Evolutionary conservation across 108 stramenopile genomes (phyloP), one percentile per base, ranked within the genome.

Genomic region (Cyclostephanos tholiformis): DNA sequence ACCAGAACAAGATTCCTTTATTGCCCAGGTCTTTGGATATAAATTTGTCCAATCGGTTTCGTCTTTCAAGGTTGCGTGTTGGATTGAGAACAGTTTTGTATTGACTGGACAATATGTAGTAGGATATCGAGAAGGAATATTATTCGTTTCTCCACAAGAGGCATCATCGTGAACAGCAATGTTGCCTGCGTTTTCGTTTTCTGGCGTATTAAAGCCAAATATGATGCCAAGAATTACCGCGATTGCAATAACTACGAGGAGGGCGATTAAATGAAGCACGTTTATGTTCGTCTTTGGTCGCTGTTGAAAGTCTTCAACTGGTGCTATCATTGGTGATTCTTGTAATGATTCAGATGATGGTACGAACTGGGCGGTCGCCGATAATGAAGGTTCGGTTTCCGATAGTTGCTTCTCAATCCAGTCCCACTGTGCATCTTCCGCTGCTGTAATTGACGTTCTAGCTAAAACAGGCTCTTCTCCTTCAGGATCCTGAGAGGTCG

Each of bases 1-100:
- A n/a, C 50, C 78, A 32, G 71, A 67, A 32, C 78, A 79, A 52
- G 71, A 57, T 22, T 79, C 65, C 26, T 52, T 58, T 9, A 79
- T 39, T 26, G 22, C 38, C 78, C 78, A 79, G 44, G 70, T 63
- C n/a, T 30, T 48, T 65, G 22, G 43, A 26, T 25, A 65, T 25
- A 9, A 9, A 48, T 65, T 26, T 2, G 9, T 26, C 23, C 23
- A 25, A 27, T 0, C 1, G 53, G 6, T 13, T 13, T 55, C 53
- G 25, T 55, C 53, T 26, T 55, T 25, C 23, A 55, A 23, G 26
- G 23, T 16, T 12, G 53, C 26, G 26, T 55, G 26, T 5, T 55
- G 2, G 25, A 55, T 25, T 25, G 53, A 55, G 23, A 65, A 23
- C 46, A 43, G 22, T 48, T n/a, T 14, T 8, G 38, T 44, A 65